Base-by-base conservation (phyloP, 2,329 filamentous ascomycete genomes). In the Xylariaceae sp. region DNA sequence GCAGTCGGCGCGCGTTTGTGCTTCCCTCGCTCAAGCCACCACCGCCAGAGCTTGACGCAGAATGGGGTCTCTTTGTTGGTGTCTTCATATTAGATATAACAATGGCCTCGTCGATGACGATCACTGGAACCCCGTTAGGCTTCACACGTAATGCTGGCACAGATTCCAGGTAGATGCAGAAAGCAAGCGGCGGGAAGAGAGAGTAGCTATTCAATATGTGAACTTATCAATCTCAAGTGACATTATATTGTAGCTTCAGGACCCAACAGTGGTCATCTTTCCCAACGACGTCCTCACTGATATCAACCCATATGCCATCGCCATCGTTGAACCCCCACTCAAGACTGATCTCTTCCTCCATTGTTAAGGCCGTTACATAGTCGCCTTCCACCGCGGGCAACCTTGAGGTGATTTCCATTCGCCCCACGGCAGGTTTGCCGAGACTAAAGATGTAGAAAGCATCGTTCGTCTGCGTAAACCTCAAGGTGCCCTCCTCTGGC, bases 401-500 rank as follows among this genome's bases (percentile, higher is more conserved):
- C 11, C 11, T 26, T 0, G 69, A 66, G 2, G 62, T 50, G 2
- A 76, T 48, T 3, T 57, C 64, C 2, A 55, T 57, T n/a, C 61
- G 57, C 3, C 19, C 43, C 2, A 45, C 38, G 8, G 48, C 43
- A 12, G 72, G 73, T 33, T 62, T 62, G 4, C 64, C 61, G 26
- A 79, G 49, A 2, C 67, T 65, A 12, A 69, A 47, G 29, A 78
- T 62, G 48, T 78, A 79, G 44, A 79, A 79, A 0, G 76, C 74
- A 8, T 74, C 67, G 1, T 61, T 44, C 0, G 67, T 77, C 49
- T 69, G 68, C 3, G 76, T 78, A 49, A 78, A 79, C 4, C 76
- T 57, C 0, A 78, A 53, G 6, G 67, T 57, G 9, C 49, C 51
- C 0, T 39, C 45, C 39, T 57, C 49, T n/a, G 51, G 53, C 48